phyloP scores from a whole-genome alignment of 225 moss, liverwort and hornwort species.

The Anthoceros angustus region DNA sequence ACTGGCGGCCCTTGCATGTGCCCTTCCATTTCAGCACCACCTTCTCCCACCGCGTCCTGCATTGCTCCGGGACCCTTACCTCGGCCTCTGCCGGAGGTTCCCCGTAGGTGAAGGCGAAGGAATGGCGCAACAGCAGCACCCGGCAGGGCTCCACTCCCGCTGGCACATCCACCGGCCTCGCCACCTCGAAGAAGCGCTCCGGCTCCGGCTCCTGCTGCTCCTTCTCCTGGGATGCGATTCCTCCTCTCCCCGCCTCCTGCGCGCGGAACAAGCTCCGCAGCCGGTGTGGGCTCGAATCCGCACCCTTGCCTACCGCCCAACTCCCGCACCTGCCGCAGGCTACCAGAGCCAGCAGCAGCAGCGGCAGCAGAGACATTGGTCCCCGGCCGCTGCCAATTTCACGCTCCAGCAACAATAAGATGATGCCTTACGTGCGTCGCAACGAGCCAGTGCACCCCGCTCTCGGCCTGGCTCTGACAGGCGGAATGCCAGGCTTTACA shows the following conservation, averaged over 20 bases:
- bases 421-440: no score
- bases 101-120: slow-evolving; percentile 36
- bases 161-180: slow-evolving; percentile 32
- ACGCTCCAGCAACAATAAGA: no score
- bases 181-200: slow-evolving; percentile 35
- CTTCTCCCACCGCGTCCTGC: slow-evolving; percentile 32
- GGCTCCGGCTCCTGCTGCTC: slow-evolving; percentile 21
- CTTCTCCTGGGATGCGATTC: not conserved
- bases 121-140: slow-evolving; percentile 26
- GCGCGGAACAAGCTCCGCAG: not conserved
- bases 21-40: slow-evolving; percentile 67
- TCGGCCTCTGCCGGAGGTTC: slow-evolving; percentile 27
- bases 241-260: not conserved
- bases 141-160: slow-evolving; percentile 26
- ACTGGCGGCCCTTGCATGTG: slow-evolving; percentile 74
- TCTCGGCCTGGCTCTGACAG: no score
- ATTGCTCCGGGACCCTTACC: slow-evolving; percentile 15
- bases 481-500: no score
- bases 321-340: no score
- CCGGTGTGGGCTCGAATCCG: no score
- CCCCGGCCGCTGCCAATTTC: no score
- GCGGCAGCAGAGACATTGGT: no score
- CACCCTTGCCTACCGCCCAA: no score
- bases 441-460: no score
- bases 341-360: no score